These are phyloP conservation scores for Tuber brumale DNA, from an alignment of 495 filamentous ascomycete species.

Conservation along the genomic window DNA sequence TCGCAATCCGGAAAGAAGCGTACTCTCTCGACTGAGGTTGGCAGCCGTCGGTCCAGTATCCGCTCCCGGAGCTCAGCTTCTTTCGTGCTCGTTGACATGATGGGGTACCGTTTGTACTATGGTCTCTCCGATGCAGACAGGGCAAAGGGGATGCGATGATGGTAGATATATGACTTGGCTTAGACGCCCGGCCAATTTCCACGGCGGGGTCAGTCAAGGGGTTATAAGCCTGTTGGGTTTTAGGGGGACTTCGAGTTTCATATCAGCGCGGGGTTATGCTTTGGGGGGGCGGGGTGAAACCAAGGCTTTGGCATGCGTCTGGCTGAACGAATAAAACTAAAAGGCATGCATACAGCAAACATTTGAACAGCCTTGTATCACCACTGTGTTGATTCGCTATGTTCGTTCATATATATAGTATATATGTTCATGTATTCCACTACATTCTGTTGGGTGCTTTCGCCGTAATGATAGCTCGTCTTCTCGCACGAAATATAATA, in stretches of 20 bases:
- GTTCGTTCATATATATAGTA: not conserved
- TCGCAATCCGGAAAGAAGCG: not conserved
- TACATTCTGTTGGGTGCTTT: not conserved
- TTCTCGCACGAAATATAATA: not conserved
- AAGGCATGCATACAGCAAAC: not conserved
- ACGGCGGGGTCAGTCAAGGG: not conserved
- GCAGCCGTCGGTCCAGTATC: not conserved
- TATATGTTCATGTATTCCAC: not conserved
- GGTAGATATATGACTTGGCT: not conserved
- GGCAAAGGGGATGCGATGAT: not conserved
- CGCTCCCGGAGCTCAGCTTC: not conserved
- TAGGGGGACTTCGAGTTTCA: not conserved
- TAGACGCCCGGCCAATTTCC: not conserved
- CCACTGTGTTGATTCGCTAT: not conserved
- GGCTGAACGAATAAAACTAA: not conserved
- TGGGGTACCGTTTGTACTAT: not conserved
- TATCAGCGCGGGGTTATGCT: not conserved
- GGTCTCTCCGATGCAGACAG: not conserved
- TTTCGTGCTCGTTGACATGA: not conserved
- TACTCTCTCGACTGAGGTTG: not conserved
- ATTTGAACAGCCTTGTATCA: constrained; percentile 1
- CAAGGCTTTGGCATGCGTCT: not conserved
- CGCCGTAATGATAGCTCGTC: not conserved
- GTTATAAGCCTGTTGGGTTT: not conserved
- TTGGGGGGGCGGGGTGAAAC: not conserved